Conservation (phyloP, 2,329 filamentous ascomycete species). For the Dactylellina cionopaga region DNA sequence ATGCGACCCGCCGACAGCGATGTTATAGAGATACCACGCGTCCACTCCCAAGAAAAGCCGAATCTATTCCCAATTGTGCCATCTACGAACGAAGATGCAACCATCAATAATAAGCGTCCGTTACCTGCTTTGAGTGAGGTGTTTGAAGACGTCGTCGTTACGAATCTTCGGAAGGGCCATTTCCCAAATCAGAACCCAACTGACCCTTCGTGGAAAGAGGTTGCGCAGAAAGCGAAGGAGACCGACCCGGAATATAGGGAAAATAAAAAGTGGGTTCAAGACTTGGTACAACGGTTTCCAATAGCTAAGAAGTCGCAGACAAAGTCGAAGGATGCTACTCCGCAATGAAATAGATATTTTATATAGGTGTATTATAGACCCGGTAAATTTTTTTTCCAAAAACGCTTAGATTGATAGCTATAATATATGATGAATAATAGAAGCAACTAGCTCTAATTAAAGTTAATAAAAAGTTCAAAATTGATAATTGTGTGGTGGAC, state of each 20-base stretch:
- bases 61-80: not conserved
- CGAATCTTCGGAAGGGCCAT: not conserved
- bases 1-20: not conserved
- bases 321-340: no score
- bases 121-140: constrained; percentile 10
- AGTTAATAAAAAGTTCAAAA: no score
- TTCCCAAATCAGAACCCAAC: not conserved
- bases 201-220: not conserved
- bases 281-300: not conserved
- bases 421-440: not conserved
- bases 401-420: not conserved
- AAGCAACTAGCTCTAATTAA: not conserved
- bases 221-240: not conserved
- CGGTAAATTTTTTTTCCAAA: not conserved
- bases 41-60: not conserved
- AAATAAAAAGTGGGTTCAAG: not conserved
- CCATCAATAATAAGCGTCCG: not conserved
- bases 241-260: not conserved
- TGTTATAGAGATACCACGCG: not conserved
- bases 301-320: no score
- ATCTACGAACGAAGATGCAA: not conserved
- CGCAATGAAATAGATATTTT: no score
- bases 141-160: not conserved
- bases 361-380: not conserved
- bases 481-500: not conserved